Evolutionary conservation across 163 green algal species (phyloP).

Genomic region (Volvox carteri): DNA sequence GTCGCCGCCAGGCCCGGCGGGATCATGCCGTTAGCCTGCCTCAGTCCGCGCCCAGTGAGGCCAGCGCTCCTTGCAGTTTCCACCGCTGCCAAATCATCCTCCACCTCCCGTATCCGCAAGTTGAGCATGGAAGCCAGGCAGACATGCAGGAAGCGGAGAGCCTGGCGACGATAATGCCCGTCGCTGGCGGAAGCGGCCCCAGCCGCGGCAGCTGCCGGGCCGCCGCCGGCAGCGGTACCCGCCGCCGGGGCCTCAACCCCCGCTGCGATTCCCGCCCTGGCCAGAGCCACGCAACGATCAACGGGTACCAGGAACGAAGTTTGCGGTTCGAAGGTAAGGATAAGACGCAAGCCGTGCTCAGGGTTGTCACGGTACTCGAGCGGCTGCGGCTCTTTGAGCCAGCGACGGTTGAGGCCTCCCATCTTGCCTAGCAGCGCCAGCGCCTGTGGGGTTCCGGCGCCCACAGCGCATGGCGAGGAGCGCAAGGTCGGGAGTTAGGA

Average conservation of each 20-base stretch:
- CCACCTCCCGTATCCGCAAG: constrained; percentile 73
- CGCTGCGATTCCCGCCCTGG: constrained; percentile 37
- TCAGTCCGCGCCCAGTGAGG: constrained; percentile 15
- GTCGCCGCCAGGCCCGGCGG: background rate
- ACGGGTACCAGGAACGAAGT: constrained; percentile 97
- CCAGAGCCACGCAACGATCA: constrained; percentile 85
- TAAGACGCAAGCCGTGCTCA: constrained; percentile 95
- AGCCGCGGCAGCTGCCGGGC: background rate
- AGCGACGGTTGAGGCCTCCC: constrained; percentile 93
- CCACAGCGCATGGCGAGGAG: too few species aligned
- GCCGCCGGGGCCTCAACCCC: background rate
- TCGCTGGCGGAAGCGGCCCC: background rate
- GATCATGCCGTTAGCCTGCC: background rate
- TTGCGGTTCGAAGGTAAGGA: constrained; percentile 93
- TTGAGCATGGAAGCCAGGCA: constrained; percentile 89
- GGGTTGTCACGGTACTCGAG: constrained; percentile 86
- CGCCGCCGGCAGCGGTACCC: background rate
- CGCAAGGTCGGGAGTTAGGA: too few species aligned
- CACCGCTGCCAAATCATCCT: constrained; percentile 29
- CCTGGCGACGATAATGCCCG: constrained; percentile 72
- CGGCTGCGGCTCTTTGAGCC: constrained; percentile 78
- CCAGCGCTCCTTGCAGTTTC: constrained; percentile 23
- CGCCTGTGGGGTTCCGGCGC: background rate
- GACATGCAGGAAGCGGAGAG: constrained; percentile 87
- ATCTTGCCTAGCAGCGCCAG: constrained; percentile 96